Percentiles rank a stretch among this genome's conserved stretches.
Evolutionary conservation across 257 asterid genomes (phyloP).

Genomic region (Penstemon barbatus): DNA sequence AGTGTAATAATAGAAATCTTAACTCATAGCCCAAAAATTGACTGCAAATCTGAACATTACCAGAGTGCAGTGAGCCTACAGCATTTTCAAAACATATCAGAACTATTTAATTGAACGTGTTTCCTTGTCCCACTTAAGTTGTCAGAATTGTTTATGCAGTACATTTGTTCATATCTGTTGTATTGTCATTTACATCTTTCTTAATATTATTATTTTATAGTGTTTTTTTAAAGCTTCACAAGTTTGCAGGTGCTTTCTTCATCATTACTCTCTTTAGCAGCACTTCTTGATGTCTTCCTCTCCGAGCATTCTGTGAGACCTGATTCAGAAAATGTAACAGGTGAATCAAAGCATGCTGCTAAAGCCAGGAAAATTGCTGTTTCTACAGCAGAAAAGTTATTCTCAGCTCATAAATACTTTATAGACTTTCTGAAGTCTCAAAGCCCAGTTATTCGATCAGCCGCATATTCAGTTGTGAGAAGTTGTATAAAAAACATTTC

Average conservation of each 20-base stretch:
- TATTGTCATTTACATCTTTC: not conserved
- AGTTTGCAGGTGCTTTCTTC: slow-evolving; percentile 76
- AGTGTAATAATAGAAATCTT: not conserved
- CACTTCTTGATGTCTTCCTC: slow-evolving; percentile 77
- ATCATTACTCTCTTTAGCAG: slow-evolving; percentile 84
- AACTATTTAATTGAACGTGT: not conserved
- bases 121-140: slow-evolving; percentile 7
- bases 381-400: slow-evolving; percentile 66
- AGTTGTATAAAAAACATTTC: slow-evolving; percentile 81
- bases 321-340: slow-evolving; percentile 50
- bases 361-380: slow-evolving; percentile 72
- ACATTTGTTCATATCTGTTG: slow-evolving; percentile 5
- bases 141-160: not conserved
- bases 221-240: slow-evolving; percentile 27
- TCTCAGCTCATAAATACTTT: slow-evolving; percentile 65
- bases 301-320: slow-evolving; percentile 49
- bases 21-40: not conserved
- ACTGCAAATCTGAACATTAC: not conserved
- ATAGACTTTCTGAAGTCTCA: slow-evolving; percentile 76
- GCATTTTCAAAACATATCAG: too few species aligned
- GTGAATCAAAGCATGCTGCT: slow-evolving; percentile 70
- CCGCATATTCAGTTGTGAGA: slow-evolving; percentile 72
- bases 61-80: not conserved
- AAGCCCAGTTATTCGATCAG: slow-evolving; percentile 77
- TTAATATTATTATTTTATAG: slow-evolving; percentile 18